These are phyloP conservation scores for Paraconiothyrium sp. DNA, from an alignment of 2,329 filamentous ascomycete genomes.

Conservation along the genomic window DNA sequence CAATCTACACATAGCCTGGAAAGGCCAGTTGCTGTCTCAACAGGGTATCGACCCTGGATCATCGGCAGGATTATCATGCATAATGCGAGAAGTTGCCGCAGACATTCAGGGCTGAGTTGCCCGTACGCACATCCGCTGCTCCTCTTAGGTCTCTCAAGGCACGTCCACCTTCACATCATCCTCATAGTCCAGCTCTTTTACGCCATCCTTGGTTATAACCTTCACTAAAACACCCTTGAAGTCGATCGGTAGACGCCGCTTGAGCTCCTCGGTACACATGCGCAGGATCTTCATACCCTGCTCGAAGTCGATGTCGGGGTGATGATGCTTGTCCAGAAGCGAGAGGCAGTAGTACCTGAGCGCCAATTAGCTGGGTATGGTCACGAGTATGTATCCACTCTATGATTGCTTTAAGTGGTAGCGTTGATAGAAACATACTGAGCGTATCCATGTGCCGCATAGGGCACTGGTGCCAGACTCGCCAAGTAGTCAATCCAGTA, in stretches of 20 bases:
- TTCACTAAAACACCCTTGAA: slow-evolving; percentile 98
- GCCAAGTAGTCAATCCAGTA: slow-evolving; percentile 99
- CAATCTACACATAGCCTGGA: slow-evolving; percentile 1
- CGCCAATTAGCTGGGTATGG: slow-evolving; percentile 11
- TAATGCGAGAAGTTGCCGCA: not conserved
- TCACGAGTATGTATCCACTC: not conserved
- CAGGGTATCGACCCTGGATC: not conserved
- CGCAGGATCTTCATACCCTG: slow-evolving; percentile 91
- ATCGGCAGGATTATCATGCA: not conserved
- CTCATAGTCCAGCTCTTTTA: slow-evolving; percentile 84
- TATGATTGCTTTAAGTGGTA: not conserved
- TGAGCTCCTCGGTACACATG: slow-evolving; percentile 97
- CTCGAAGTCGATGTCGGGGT: slow-evolving; percentile 89
- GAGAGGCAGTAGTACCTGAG: slow-evolving; percentile 94
- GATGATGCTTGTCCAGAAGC: slow-evolving; percentile 97
- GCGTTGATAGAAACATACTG: slow-evolving; percentile 69
- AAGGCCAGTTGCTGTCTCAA: not conserved
- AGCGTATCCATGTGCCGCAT: slow-evolving; percentile 97
- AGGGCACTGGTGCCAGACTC: slow-evolving; percentile 85
- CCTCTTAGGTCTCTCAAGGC: slow-evolving; percentile 55
- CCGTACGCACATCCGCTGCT: not conserved
- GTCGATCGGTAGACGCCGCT: slow-evolving; percentile 95
- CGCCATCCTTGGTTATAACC: slow-evolving; percentile 92
- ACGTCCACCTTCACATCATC: slow-evolving; percentile 77
- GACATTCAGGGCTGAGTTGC: not conserved